These are phyloP conservation scores for Luffa acutangula DNA, from an alignment of 306 rosid species.

Conservation along the genomic window DNA sequence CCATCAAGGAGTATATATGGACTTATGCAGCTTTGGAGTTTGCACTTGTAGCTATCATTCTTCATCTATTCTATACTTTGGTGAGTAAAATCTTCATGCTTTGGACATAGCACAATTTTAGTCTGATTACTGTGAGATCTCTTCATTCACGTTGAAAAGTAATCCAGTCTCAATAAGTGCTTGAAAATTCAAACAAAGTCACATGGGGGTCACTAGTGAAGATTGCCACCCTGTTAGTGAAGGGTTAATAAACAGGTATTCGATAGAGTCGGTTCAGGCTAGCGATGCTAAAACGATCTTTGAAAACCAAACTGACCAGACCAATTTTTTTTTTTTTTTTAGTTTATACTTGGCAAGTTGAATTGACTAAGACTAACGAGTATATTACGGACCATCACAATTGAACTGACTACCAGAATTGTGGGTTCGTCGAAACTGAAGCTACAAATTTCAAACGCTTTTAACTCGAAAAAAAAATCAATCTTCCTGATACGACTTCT, in stretches of 20 bases:
- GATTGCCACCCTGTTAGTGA: neutral
- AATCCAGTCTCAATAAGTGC: neutral
- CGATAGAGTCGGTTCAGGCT: neutral
- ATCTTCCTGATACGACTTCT: neutral
- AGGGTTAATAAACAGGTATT: neutral
- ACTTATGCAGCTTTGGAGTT: slow-evolving; percentile 95
- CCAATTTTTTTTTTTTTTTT: neutral
- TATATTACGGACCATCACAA: neutral
- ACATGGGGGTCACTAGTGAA: neutral
- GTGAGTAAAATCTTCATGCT: slow-evolving; percentile 34
- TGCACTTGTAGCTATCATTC: slow-evolving; percentile 71
- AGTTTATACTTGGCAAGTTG: neutral
- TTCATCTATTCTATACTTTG: slow-evolving; percentile 61
- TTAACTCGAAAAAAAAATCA: neutral
- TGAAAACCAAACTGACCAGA: neutral
- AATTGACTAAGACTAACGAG: neutral
- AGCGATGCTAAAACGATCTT: neutral
- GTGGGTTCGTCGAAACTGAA: neutral
- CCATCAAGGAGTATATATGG: slow-evolving; percentile 92
- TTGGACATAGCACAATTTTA: neutral
- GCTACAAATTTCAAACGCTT: neutral
- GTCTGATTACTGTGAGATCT: neutral
- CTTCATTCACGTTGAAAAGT: neutral
- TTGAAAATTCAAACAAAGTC: too few relatives aligned
- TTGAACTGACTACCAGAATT: too few relatives aligned